A percentile compares a stretch with the other conserved stretches of the same genome.
These are phyloP conservation scores for Euclidium syriacum DNA, from an alignment of 345 rosid species.

Conservation along the genomic window DNA sequence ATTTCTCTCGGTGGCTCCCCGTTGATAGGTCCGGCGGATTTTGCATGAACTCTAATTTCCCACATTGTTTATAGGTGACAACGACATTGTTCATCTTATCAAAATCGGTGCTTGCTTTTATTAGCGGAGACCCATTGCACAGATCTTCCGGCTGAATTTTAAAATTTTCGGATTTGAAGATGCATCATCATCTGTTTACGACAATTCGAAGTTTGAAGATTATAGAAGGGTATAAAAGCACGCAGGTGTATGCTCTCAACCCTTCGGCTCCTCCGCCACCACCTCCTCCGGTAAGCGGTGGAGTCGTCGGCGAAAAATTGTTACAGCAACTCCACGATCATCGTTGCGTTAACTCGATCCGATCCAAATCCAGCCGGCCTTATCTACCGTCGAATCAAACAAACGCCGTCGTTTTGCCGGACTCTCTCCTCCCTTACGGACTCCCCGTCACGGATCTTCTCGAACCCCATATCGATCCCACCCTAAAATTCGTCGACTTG, in stretches of 20 bases:
- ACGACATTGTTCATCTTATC: no score
- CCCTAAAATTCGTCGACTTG: constrained; percentile 60
- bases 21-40: no score
- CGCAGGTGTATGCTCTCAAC: constrained; percentile 60
- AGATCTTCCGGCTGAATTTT: no score
- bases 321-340: constrained; percentile 68
- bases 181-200: constrained; percentile 75
- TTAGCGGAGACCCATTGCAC: no score
- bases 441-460: constrained; percentile 67
- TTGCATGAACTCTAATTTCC: no score
- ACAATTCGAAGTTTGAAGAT: constrained; percentile 86
- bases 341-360: constrained; percentile 49
- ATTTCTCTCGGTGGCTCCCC: no score
- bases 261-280: constrained; percentile 34
- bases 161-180: no score
- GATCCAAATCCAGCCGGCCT: constrained; percentile 46
- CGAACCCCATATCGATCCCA: constrained; percentile 71
- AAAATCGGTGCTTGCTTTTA: no score
- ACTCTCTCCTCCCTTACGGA: constrained; percentile 60
- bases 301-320: constrained; percentile 63
- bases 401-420: constrained; percentile 27
- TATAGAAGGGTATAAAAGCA: constrained; percentile 76
- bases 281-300: constrained; percentile 30
- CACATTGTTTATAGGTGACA: no score
- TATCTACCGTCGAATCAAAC: constrained; percentile 29